These are phyloP conservation scores for Mallotus nudiflorus DNA, from an alignment of 345 rosid genomes.

Conservation along the genomic window DNA sequence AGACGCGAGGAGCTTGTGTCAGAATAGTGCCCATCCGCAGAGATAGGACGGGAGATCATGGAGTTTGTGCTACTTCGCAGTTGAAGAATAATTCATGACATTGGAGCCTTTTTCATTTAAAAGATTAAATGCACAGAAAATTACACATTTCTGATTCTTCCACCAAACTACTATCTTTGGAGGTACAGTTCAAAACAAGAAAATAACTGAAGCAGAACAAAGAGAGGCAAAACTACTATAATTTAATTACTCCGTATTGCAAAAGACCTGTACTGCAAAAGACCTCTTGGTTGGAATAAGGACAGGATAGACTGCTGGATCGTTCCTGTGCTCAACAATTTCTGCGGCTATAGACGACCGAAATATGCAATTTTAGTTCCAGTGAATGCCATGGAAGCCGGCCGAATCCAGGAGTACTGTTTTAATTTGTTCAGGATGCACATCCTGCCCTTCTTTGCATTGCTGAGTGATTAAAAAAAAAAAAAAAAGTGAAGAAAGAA, in stretches of 20 bases:
- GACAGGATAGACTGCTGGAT: no score
- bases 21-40: no score
- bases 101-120: background rate
- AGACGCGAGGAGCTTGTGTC: no score
- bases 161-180: background rate
- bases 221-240: background rate
- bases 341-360: background rate
- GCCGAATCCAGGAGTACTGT: constrained; percentile 89
- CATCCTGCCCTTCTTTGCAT: constrained; percentile 87
- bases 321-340: background rate
- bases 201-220: no score
- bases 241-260: no score
- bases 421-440: constrained; percentile 86
- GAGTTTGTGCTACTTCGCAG: no score
- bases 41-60: no score
- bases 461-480: constrained; percentile 44
- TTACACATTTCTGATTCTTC: constrained; percentile 8
- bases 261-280: no score
- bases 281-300: background rate
- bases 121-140: background rate
- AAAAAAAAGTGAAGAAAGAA: background rate
- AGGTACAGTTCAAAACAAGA: no score
- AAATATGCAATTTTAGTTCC: background rate
- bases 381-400: constrained; percentile 57
- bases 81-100: no score